Conservation (phyloP, 768 basidiomycete species). For the Boletus tomentosulus region DNA sequence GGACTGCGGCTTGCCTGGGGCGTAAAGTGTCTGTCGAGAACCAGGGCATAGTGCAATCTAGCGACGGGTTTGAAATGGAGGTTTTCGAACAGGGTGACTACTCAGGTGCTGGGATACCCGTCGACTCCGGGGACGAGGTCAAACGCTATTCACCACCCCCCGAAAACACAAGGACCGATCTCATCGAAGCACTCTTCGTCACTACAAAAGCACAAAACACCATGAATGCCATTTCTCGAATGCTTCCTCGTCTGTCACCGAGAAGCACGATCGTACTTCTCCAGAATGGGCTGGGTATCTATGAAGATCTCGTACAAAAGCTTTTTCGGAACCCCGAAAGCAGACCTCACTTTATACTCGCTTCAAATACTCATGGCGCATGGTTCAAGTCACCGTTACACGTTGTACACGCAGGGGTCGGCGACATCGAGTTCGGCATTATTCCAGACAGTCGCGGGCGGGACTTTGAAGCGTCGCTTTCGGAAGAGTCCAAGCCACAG, state of each 20-base stretch:
- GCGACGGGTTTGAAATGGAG: conserved; percentile 49
- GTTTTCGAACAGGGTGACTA: conserved; percentile 34
- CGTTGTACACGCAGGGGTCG: conserved; percentile 67
- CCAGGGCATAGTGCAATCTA: conserved; percentile 40
- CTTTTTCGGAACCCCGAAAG: conserved; percentile 69
- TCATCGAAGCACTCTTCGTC: conserved; percentile 77
- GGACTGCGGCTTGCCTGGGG: conserved; percentile 30
- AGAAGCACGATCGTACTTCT: conserved; percentile 85
- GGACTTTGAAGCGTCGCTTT: conserved; percentile 56
- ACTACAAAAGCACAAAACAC: conserved; percentile 76
- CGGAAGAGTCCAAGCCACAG: conserved; percentile 31
- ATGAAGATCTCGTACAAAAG: conserved; percentile 64
- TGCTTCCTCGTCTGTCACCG: conserved; percentile 59
- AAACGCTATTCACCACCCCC: conserved; percentile 13
- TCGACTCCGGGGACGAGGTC: conserved; percentile 10
- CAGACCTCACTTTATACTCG: conserved; percentile 84
- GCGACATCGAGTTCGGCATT: conserved; percentile 74
- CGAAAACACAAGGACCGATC: conserved; percentile 17
- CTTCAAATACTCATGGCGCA: conserved; percentile 78
- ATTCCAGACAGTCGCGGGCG: conserved; percentile 62
- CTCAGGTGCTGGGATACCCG: conserved; percentile 18
- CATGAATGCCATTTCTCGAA: conserved; percentile 47
- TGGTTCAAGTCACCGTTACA: conserved; percentile 50
- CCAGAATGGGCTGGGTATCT: conserved; percentile 92
- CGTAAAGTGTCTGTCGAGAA: conserved; percentile 46